phyloP scores from a whole-genome alignment of 2,329 filamentous ascomycete genomes.

The Amylocarpus encephaloides region DNA sequence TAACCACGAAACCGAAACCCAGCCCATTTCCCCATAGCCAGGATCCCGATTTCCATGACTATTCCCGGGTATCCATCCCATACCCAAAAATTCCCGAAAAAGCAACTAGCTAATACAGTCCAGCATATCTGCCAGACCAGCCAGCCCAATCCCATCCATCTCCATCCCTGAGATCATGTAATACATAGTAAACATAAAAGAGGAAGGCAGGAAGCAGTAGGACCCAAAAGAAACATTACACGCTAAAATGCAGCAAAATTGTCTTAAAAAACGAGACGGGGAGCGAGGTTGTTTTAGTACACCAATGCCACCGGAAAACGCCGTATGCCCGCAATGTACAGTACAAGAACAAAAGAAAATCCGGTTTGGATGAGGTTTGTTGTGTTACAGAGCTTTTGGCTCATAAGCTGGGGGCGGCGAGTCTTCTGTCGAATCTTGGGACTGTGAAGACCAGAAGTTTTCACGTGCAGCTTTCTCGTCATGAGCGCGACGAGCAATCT shows the following conservation, averaged over 20 bases:
- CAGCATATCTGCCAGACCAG: constrained; percentile 1
- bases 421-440: constrained; percentile 45
- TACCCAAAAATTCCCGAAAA: no score
- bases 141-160: not conserved
- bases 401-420: constrained; percentile 58
- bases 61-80: no score
- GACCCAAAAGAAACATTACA: constrained; percentile 4
- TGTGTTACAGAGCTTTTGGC: constrained; percentile 23
- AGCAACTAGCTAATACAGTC: no score
- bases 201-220: not conserved
- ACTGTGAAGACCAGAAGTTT: constrained; percentile 37
- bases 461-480: constrained; percentile 63
- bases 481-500: constrained; percentile 81
- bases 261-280: constrained; percentile 15
- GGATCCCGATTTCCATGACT: no score
- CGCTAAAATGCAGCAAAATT: constrained; percentile 22
- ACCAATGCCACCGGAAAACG: constrained; percentile 3
- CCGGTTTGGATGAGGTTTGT: not conserved
- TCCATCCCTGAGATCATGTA: not conserved
- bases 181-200: constrained; percentile 1
- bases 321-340: constrained; percentile 4
- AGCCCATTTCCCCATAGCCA: no score
- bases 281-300: constrained; percentile 5
- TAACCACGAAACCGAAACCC: no score
- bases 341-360: constrained; percentile 9